Conservation (phyloP, 345 rosid species). For the Arabidopsis thaliana region DNA sequence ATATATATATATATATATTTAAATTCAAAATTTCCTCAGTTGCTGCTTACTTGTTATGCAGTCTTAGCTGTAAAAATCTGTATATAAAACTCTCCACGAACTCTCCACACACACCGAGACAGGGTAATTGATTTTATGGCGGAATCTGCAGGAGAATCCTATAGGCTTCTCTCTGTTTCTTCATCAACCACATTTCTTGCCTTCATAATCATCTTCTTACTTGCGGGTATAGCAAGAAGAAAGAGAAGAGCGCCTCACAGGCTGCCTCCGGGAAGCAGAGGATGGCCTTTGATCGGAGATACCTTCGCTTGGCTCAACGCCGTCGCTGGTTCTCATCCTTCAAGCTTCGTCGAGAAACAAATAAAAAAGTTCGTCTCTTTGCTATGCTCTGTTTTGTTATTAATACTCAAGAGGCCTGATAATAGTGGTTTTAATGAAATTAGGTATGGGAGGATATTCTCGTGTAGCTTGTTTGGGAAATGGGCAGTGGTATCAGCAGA, state of each 20-base stretch:
- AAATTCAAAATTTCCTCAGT: constrained; percentile 2
- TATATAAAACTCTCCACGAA: constrained; percentile 43
- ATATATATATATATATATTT: not conserved
- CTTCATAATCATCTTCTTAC: constrained; percentile 26
- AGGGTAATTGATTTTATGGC: constrained; percentile 34
- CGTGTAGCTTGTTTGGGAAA: constrained; percentile 78
- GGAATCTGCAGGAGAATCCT: constrained; percentile 24
- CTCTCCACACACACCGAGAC: constrained; percentile 47
- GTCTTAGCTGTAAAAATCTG: constrained; percentile 44
- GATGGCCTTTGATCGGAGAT: constrained; percentile 84
- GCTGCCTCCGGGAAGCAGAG: constrained; percentile 74
- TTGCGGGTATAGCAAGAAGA: not conserved
- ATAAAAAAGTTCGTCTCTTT: constrained; percentile 55
- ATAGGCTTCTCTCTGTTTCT: constrained; percentile 33
- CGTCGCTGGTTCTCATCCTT: constrained; percentile 81
- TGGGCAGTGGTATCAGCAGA: constrained; percentile 81
- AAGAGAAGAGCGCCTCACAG: constrained; percentile 22
- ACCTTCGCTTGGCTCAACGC: constrained; percentile 76
- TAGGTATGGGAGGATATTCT: constrained; percentile 80
- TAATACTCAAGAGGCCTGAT: not conserved
- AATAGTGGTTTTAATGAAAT: not conserved
- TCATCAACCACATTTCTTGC: constrained; percentile 35
- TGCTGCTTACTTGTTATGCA: constrained; percentile 42
- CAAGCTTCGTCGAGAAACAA: constrained; percentile 66
- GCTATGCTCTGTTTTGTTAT: not conserved